Base-by-base conservation (phyloP, 208 protist species). In the Crithidia brevicula region DNA sequence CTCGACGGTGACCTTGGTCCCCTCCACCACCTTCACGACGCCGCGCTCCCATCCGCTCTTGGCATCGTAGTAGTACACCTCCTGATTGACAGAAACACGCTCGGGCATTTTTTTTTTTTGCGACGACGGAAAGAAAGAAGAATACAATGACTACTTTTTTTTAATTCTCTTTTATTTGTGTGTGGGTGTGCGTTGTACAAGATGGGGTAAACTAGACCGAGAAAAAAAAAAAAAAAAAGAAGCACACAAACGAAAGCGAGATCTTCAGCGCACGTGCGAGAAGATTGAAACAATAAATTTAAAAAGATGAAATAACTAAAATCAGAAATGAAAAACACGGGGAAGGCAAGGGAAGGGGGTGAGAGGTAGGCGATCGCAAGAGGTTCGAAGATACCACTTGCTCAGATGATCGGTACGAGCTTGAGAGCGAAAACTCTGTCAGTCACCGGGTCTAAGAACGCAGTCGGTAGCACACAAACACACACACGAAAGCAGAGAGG, bases 11-110 rank as follows among this genome's bases (percentile, higher is more conserved):
- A 81, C 70, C 74, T 87, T 93, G 49, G 80, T 75, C 20, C 60
- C 57, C 1, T 85, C 77, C 16, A 92, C 66, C 23, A 59, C 31
- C 10, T 22, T 52, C 23, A 95, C 77, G 25, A 78, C 70, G 45
- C 86, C 90, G 45, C 78, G 87, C 34, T 85, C 63, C 87, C 90
- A 95, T n/a, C 90, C 90, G 11, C 65, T 79, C 59, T 92, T 83
- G n/a, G 69, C 42, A 57, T 89, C 81, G 47, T 79, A 76, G 61
- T 90, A 93, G 72, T 93, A 93, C 51, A 95, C 85, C 66, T 92
- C 75, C 64, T 95, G 90, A 43, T 83, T 74, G 30, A 91, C 67
- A 27, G 83, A 79, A 11, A 93, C 72, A 27, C 86, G 89, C 64
- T 95, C 86, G 36, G 78, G 36, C 83, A 88, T 86, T 16, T 34